Base-by-base conservation (phyloP, 306 rosid species). In the Fagus crenata region DNA sequence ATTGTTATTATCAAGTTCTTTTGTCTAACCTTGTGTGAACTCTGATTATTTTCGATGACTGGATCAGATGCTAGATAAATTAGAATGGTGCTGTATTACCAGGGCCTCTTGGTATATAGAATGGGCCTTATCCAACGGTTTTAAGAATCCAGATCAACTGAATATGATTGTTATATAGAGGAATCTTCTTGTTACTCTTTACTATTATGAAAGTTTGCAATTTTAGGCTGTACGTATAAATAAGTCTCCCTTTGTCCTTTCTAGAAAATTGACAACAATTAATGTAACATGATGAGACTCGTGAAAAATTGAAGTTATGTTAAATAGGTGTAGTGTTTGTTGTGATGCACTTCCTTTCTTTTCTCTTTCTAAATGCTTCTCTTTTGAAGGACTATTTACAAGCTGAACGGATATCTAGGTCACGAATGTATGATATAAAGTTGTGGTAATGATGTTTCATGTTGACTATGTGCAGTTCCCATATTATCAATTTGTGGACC, bases 401-500 rank as follows among this genome's bases (percentile, higher is more conserved):
- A 18, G 11, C 64, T 22, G 31, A 7, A 28, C 31, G 4, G n/a
- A 58, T 11, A 32, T 53, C 75, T 75, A 53, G 53, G 65, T 77
- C 54, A 22, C 65, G 71, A 67, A 65, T 51, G 1, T 54, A 49
- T 35, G 40, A 35, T 4, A 22, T 49, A 35, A 31, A 69, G 53
- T 2, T 70, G 56, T 77, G 60, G 80, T 63, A 73, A 43, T 77
- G 74, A 71, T 81, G 67, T 68, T 83, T 56, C 67, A 68, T 31
- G 74, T 73, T 86, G 83, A 67, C 42, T 80, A 7, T 84, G 53
- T 89, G 91, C 96, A 92, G 99, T 92, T 96, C 80, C 99, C 99
- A 43, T 96, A 96, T 82, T 96, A 96, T 77, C n/a, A 82, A 41
- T 92, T 96, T 78, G 97, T 87, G 83, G 99, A 96, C 67, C 93